Base-by-base conservation (phyloP, 768 basidiomycete species). In the Punctularia strigosozonata region DNA sequence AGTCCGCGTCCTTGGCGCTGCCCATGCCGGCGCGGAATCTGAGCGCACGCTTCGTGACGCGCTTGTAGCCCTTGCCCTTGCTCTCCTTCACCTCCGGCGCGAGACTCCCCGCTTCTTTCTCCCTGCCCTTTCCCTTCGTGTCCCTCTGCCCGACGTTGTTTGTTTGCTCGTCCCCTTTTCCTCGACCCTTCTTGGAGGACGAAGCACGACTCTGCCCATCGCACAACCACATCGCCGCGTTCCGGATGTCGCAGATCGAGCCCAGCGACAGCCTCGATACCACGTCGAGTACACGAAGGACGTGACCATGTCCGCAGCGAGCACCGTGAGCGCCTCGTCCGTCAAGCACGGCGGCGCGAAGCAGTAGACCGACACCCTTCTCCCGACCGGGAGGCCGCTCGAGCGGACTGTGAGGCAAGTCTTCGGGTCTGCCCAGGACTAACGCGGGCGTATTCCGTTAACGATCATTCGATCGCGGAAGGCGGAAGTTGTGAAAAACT, bases 351-450 rank as follows among this genome's bases (percentile, higher is more conserved):
- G 85, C 31, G 86, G 83, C 17, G 75, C 85, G 54, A 86, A 80
- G 50, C 79, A 81, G 50, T 82, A 88, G 2, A 79, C 82, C 19
- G 75, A 74, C 10, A 85, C 79, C 24, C 70, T 63, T 28, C 84
- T 65, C 38, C 71, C 71, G 12, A 65, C 59, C 8, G 85, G 83
- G 12, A 88, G 66, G 5, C 83, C 83, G 43, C 81, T 81, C 21
- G 77, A 73, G 32, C 66, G 61, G 25, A 68, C 62, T 5, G 73
- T 90, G 30, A 80, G 63, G 45, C 86, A 86, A 2, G 79, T 88
- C 45, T 61, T 68, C 15, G 83, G 82, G 52, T 87, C 82, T 1
- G 85, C 82, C 86, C 86, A 90, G 73, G 83, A 80, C 85, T 87
- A 18, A n/a, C 23, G n/a, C n/a, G n/a, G n/a, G n/a, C n/a, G 17